A percentile compares a stretch with the other conserved stretches of the same genome.
Evolutionary conservation across 2,329 filamentous ascomycete genomes (phyloP).

Genomic region (Cryphonectria carpinicola): DNA sequence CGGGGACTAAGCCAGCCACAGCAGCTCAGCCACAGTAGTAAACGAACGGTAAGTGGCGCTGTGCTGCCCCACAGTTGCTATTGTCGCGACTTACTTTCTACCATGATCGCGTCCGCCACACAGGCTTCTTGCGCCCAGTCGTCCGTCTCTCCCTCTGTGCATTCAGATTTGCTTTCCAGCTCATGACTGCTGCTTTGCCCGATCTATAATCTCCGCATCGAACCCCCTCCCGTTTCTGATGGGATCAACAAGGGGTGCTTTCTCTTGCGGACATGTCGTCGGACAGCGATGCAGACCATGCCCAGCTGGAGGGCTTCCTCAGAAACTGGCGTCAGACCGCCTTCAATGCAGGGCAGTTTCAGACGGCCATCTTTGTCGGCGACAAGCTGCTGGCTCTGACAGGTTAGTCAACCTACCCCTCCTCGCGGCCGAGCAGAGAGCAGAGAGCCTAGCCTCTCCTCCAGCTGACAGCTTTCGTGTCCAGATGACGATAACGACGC

Average conservation of each 20-base stretch:
- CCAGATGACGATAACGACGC: constrained; percentile 90
- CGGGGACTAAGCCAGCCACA: not conserved
- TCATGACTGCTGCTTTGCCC: not conserved
- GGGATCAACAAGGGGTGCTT: not conserved
- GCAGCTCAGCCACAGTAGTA: not conserved
- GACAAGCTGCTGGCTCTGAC: constrained; percentile 96
- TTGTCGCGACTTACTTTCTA: not conserved
- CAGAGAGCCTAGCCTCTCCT: constrained; percentile 7
- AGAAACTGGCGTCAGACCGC: constrained; percentile 95
- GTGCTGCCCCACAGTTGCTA: not conserved
- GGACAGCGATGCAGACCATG: constrained; percentile 27
- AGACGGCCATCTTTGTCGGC: constrained; percentile 94
- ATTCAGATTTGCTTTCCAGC: not conserved
- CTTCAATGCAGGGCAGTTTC: constrained; percentile 93
- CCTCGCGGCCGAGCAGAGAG: constrained; percentile 2
- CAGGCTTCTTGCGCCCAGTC: not conserved
- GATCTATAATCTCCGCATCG: not conserved
- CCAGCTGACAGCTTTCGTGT: constrained; percentile 27
- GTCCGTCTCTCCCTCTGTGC: not conserved
- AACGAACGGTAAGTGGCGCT: not conserved
- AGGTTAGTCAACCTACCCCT: constrained; percentile 58
- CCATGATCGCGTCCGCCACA: not conserved
- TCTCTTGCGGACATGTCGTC: constrained; percentile 25
- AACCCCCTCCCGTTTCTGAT: not conserved
- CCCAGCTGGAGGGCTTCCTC: constrained; percentile 85